Base-by-base conservation (phyloP, 768 basidiomycete species). In the Erythrobasidium yunnanense region DNA sequence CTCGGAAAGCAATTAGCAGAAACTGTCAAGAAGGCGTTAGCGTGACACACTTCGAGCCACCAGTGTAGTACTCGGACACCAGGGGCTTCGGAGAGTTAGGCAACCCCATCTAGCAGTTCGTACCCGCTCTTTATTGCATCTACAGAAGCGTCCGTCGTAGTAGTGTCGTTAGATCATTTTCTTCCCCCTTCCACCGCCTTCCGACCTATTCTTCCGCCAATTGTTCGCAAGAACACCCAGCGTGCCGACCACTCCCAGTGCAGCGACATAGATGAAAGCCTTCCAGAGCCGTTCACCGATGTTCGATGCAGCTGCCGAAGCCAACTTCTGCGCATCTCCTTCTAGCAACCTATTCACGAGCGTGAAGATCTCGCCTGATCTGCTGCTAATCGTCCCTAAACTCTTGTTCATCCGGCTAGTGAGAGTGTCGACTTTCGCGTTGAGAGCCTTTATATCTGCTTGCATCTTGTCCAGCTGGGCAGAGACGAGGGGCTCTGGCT, bases 111-210 rank as follows among this genome's bases (percentile, higher is more conserved):
- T n/a, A n/a, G n/a, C n/a, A n/a, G n/a, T n/a, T n/a, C n/a, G n/a
- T n/a, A n/a, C n/a, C n/a, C n/a, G n/a, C n/a, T n/a, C n/a, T 42
- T n/a, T 42, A n/a, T n/a, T 42, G 38, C 38, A 11, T 42, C n/a
- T 42, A 11, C 11, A 11, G 11, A 42, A 42, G 38, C 38, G n/a
- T n/a, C 11, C 38, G 11, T n/a, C n/a, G 11, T 55, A 22, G 6
- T 55, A 18, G 25, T 8, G 23, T 23, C 35, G n/a, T 60, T 32
- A 70, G 18, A 70, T 66, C 47, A 70, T 52, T 46, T 70, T 70
- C 33, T 63, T 68, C n/a, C 51, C 67, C 27, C 52, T 47, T 57
- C 67, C 63, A 13, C 34, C 22, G 46, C 62, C 67, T 22, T 66
- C 54, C 25, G 47, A 18, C 22, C 60, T 51, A 15, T 23, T 20